Base-by-base conservation (phyloP, 345 rosid species). In the Brassica napus region DNA sequence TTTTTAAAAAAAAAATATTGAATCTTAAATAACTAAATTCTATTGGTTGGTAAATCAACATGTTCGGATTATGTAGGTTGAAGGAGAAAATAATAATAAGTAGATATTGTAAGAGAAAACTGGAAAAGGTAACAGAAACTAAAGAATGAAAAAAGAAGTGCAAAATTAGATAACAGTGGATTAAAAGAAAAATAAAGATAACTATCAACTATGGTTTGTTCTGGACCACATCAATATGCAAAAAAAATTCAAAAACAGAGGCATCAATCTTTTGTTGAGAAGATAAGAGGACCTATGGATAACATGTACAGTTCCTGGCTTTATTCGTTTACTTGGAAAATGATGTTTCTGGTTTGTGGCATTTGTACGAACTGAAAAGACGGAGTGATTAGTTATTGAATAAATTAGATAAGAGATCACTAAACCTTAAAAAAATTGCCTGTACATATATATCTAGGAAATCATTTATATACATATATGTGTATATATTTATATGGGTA, bases 191-290 rank as follows among this genome's bases (percentile, higher is more conserved):
- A 54, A 6, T 54, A 54, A 54, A 54, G 59, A 54, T 54, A 54
- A 54, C 59, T 54, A 54, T 54, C 10, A 54, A 54, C 59, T 15
- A 54, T 54, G 23, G 81, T 42, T 55, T 42, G 60, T 65, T 52
- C 21, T 78, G 82, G 82, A 78, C 81, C 81, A 78, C 81, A 57
- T 65, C 81, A 78, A 78, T 72, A 57, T 39, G 77, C 73, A 78
- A 72, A 78, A 72, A 28, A 58, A 78, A 6, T 12, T 65, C 68
- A 78, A 65, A 78, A 72, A 57, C 68, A 78, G 72, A 78, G 68
- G 77, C 68, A 78, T 78, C 77, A 65, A 78, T 62, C 68, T 54
- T 78, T 78, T 78, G 68, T 39, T 78, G 60, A 71, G 81, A 72
- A 65, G 82, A 78, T 78, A 78, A 78, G 82, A 78, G 68, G 30